A percentile compares a stretch with the other conserved stretches of the same genome.
Evolutionary conservation across 2,329 filamentous ascomycete genomes (phyloP).

Genomic region (Sodiomyces alkalinus): DNA sequence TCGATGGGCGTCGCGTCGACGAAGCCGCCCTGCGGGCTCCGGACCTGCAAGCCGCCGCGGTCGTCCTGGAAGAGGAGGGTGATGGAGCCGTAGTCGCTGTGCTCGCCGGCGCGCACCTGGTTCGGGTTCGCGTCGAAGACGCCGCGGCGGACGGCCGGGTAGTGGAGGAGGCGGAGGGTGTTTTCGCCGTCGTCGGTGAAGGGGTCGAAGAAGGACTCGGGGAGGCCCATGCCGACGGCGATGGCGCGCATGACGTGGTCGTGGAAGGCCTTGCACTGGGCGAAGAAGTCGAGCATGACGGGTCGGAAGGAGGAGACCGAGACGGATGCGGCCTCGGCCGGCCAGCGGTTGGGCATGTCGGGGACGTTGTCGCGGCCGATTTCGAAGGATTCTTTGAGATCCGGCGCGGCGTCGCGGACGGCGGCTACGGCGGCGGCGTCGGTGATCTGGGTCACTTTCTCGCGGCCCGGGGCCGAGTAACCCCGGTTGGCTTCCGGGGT

Average conservation of each 20-base stretch:
- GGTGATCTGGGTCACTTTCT: slow-evolving; percentile 49
- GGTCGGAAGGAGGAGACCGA: slow-evolving; percentile 49
- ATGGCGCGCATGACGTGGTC: slow-evolving; percentile 71
- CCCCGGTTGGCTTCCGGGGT: slow-evolving; percentile 59
- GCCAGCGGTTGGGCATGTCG: slow-evolving; percentile 67
- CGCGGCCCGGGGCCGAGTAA: slow-evolving; percentile 53
- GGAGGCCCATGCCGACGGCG: slow-evolving; percentile 63
- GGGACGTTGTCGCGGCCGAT: slow-evolving; percentile 45
- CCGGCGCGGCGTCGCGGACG: slow-evolving; percentile 41
- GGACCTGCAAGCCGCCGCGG: slow-evolving; percentile 39
- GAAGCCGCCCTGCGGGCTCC: slow-evolving; percentile 60
- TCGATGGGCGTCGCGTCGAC: slow-evolving; percentile 72
- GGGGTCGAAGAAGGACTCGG: slow-evolving; percentile 58
- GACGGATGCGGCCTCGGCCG: slow-evolving; percentile 27
- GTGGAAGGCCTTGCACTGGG: slow-evolving; percentile 60
- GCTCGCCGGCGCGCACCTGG: slow-evolving; percentile 63
- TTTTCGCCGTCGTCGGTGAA: slow-evolving; percentile 59
- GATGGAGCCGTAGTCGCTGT: slow-evolving; percentile 52
- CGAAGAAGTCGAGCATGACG: slow-evolving; percentile 63
- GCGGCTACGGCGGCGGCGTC: slow-evolving; percentile 41
- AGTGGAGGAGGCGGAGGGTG: slow-evolving; percentile 60
- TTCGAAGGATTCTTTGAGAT: slow-evolving; percentile 51
- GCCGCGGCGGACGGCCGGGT: slow-evolving; percentile 50
- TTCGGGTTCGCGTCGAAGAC: slow-evolving; percentile 52
- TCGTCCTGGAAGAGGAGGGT: slow-evolving; percentile 48